Base-by-base conservation (phyloP, 2,329 filamentous ascomycete genomes). In the Sarocladiaceae sp. region DNA sequence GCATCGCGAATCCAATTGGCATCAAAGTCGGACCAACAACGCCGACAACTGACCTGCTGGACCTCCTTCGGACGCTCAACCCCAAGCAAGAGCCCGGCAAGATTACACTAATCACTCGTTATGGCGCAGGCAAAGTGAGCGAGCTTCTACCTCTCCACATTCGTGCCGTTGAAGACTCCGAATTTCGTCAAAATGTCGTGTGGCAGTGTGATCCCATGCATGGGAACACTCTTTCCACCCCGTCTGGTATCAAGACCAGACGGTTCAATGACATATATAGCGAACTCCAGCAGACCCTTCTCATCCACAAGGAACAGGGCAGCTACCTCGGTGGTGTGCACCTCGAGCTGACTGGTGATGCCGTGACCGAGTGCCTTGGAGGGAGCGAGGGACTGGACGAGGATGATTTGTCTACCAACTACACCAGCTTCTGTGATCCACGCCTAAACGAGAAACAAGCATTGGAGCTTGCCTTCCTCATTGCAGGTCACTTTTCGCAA, bases 131-230 rank as follows among this genome's bases (percentile, higher is more conserved):
- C 37, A 88, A 88, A 59, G 90, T 99, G 37, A 76, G 82, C 48
- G 71, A 79, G 4, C 82, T 96, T 56, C 80, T 99, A 1, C 90
- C 91, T 0, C 77, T 74, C 8, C 94, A 97, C 70, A 97, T 99
- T 66, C 83, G 87, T 59, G 90, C 90, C 33, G 93, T 99, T 23
- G 87, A 94, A 67, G 78, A 78, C 60, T 92, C 88, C 53, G 90
- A 85, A 69, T 84, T 83, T 69, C 68, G 68, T 44, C 69, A 75
- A 49, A 72, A 70, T 20, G 90, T 96, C 3, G 90, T 97, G 60
- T 97, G 93, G 93, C 94, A 97, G 73, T 97, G 93, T 72, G 94
- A 99, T 71, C 94, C 94, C 20, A 99, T 99, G 94, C 94, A 99
- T 71, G 94, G 94, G 56, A 87, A 87, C 71, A 87, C 83, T 33